Evolutionary conservation across 495 filamentous ascomycete genomes (phyloP).

Genomic region (Penicillium fimorum): DNA sequence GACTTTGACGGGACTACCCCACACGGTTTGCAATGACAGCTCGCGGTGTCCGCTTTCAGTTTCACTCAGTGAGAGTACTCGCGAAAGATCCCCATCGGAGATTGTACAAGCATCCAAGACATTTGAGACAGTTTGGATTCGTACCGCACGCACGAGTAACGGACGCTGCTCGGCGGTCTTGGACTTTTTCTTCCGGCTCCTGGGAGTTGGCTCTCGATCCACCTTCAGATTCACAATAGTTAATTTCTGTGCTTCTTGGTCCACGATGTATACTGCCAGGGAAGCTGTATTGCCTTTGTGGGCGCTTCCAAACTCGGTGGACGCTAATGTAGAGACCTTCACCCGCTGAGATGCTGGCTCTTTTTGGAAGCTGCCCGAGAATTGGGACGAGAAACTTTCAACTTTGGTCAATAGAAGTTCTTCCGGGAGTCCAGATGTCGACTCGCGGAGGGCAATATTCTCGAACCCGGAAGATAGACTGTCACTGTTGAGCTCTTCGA

Average conservation of each 20-base stretch:
- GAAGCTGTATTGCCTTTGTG: conserved; percentile 35
- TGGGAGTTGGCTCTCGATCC: conserved; percentile 34
- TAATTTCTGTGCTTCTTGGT: conserved; percentile 62
- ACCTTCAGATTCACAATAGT: conserved; percentile 62
- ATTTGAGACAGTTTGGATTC: conserved; percentile 46
- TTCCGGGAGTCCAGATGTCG: conserved; percentile 65
- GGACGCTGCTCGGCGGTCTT: conserved; percentile 31
- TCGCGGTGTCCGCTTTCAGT: conserved; percentile 59
- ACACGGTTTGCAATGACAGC: conserved; percentile 72
- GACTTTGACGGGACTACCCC: conserved; percentile 62
- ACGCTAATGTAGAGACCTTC: conserved; percentile 65
- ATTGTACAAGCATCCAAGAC: conserved; percentile 75
- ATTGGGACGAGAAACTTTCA: conserved; percentile 64
- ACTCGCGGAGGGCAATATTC: conserved; percentile 68
- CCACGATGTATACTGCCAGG: conserved; percentile 68
- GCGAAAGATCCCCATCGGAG: conserved; percentile 63
- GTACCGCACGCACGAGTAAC: conserved; percentile 41
- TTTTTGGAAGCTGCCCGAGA: conserved; percentile 54
- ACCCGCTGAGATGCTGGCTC: conserved; percentile 42
- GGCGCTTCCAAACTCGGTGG: conserved; percentile 44
- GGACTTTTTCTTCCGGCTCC: conserved; percentile 32
- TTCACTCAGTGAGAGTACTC: conserved; percentile 68
- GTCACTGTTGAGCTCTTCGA: conserved; percentile 67
- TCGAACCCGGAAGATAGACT: conserved; percentile 66
- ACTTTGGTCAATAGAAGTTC: conserved; percentile 74